These are phyloP conservation scores for Apiospora pterosperma DNA, from an alignment of 2,329 filamentous ascomycete species.

Conservation along the genomic window DNA sequence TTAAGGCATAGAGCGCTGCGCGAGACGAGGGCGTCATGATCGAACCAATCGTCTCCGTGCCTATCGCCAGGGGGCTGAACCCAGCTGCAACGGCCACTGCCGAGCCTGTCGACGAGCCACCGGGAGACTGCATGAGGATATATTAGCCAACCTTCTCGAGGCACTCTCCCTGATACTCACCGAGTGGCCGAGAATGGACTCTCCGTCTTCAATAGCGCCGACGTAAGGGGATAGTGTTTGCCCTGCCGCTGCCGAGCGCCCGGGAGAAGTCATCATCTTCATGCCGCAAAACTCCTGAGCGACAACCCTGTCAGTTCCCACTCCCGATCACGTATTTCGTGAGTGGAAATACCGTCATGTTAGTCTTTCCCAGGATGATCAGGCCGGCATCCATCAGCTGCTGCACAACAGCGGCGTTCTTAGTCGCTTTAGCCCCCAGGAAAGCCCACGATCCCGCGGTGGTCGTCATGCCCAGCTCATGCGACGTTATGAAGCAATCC, in stretches of 20 bases:
- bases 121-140: conserved; percentile 18
- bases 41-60: conserved; percentile 30
- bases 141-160: too few relatives aligned
- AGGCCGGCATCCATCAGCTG: conserved; percentile 16
- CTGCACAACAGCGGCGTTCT: not conserved
- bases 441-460: conserved; percentile 15
- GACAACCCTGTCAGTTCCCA: not conserved
- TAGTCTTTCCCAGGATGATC: conserved; percentile 23
- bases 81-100: conserved; percentile 29
- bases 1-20: conserved; percentile 24
- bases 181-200: conserved; percentile 5
- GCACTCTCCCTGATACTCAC: not conserved
- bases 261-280: conserved; percentile 11
- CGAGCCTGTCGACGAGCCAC: conserved; percentile 31
- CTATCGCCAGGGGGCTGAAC: conserved; percentile 27
- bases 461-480: conserved; percentile 15
- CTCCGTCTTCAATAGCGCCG: not conserved
- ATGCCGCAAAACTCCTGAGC: conserved; percentile 8
- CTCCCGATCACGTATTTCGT: too few relatives aligned
- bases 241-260: conserved; percentile 1
- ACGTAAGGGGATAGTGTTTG: conserved; percentile 3
- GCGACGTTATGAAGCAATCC: conserved; percentile 15
- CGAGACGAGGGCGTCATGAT: conserved; percentile 19
- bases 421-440: conserved; percentile 4
- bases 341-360: conserved; percentile 17